These are phyloP conservation scores for Lathyrus oleraceus DNA, from an alignment of 306 rosid genomes.

Conservation along the genomic window DNA sequence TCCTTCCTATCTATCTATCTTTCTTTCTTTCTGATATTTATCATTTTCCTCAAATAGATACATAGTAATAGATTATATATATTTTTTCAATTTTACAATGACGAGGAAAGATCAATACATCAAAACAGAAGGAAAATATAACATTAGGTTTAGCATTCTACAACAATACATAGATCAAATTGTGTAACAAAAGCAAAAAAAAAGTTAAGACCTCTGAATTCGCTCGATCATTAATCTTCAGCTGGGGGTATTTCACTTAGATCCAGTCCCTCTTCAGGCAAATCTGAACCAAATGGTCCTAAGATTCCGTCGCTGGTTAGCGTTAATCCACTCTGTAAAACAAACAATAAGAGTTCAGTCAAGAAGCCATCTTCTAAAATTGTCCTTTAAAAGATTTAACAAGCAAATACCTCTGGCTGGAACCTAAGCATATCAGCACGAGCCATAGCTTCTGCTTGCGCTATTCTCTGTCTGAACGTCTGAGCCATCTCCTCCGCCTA, in stretches of 20 bases:
- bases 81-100: neutral
- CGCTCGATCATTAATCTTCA: slow-evolving; percentile 40
- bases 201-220: neutral
- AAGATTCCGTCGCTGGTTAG: slow-evolving; percentile 74
- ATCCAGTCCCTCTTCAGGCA: slow-evolving; percentile 84
- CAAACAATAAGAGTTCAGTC: neutral
- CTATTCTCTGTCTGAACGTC: slow-evolving; percentile 93
- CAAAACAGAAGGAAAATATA: slow-evolving; percentile 26
- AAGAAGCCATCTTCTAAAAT: neutral
- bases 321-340: slow-evolving; percentile 80
- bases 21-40: neutral
- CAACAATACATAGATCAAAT: slow-evolving; percentile 22
- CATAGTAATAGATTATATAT: neutral
- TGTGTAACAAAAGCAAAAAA: neutral
- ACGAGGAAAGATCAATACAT: slow-evolving; percentile 16
- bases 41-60: slow-evolving; percentile 8
- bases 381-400: slow-evolving; percentile 12
- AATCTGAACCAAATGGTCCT: slow-evolving; percentile 72
- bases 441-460: slow-evolving; percentile 99
- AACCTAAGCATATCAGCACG: slow-evolving; percentile 91
- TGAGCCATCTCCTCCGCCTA: slow-evolving; percentile 99
- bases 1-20: no score
- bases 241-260: slow-evolving; percentile 65
- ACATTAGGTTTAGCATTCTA: slow-evolving; percentile 20
- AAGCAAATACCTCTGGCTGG: slow-evolving; percentile 79